Conservation (phyloP, 768 basidiomycete species). For the Pisolithus albus region DNA sequence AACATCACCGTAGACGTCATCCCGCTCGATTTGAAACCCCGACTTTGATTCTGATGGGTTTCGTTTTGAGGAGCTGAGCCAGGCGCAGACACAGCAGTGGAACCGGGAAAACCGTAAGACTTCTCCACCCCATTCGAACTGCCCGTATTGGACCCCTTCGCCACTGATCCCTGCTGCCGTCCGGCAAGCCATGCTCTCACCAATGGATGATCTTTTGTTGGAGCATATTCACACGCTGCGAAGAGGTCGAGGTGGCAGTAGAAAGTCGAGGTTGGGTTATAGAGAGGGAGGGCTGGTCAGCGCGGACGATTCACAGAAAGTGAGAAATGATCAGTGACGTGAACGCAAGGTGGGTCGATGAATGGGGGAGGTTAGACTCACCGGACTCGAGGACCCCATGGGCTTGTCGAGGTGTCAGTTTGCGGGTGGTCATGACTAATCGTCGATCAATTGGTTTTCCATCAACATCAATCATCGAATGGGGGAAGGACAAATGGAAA, state of each 20-base stretch:
- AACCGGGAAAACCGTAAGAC: too few relatives aligned
- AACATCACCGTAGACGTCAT: too few relatives aligned
- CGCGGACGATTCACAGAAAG: too few relatives aligned
- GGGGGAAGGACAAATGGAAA: too few relatives aligned
- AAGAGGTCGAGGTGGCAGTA: slow-evolving; percentile 43
- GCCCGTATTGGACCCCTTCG: too few relatives aligned
- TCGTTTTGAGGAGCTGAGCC: too few relatives aligned
- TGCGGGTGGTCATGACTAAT: slow-evolving; percentile 42
- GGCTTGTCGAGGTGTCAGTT: slow-evolving; percentile 35
- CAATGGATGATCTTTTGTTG: slow-evolving; percentile 34
- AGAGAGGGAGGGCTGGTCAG: slow-evolving; percentile 43
- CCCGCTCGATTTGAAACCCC: too few relatives aligned
- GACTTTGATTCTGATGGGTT: too few relatives aligned
- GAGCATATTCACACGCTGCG: slow-evolving; percentile 33
- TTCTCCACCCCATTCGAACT: too few relatives aligned
- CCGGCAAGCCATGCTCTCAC: slow-evolving; percentile 34
- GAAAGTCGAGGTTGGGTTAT: slow-evolving; percentile 43
- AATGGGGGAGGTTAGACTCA: slow-evolving; percentile 11
- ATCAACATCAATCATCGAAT: neutral
- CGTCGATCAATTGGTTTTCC: neutral
- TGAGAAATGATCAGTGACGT: neutral
- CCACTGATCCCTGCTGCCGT: neutral
- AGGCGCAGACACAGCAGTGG: too few relatives aligned
- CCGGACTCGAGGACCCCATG: slow-evolving; percentile 37
- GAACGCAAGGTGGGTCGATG: neutral